Percentiles rank a stretch among this genome's conserved stretches.
Evolutionary conservation across 768 basidiomycete genomes (phyloP).

Genomic region (Phaffia tasmanica): DNA sequence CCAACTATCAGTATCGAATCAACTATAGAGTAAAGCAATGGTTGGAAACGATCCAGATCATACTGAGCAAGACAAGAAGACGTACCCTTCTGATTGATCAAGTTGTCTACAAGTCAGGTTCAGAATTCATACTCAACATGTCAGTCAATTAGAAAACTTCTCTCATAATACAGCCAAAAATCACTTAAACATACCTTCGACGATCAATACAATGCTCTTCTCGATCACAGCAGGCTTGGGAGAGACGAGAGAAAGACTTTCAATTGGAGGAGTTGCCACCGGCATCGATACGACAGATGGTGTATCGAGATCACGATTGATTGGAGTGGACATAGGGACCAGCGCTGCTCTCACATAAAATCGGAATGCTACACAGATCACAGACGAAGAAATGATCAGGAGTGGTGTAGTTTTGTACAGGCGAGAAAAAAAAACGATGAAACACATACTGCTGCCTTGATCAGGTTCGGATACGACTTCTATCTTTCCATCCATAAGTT

Average conservation of each 20-base stretch:
- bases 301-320: not conserved
- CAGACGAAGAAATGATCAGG: not conserved
- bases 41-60: not conserved
- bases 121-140: conserved; percentile 11
- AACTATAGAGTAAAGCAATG: too few species aligned
- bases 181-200: conserved; percentile 2
- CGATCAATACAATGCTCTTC: conserved; percentile 7
- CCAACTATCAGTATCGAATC: not conserved
- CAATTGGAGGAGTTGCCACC: too few species aligned
- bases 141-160: not conserved
- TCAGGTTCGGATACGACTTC: conserved; percentile 32
- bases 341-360: conserved; percentile 17
- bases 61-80: too few species aligned
- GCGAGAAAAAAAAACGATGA: conserved; percentile 12
- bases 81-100: conserved; percentile 16
- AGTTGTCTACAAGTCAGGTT: conserved; percentile 29
- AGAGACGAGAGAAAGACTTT: too few species aligned
- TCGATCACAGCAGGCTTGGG: not conserved
- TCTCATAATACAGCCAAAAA: not conserved
- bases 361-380: not conserved
- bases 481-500: conserved; percentile 36
- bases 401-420: not conserved
- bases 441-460: conserved; percentile 8
- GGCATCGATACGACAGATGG: not conserved
- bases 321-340: not conserved